Base-by-base conservation (phyloP, 768 basidiomycete genomes). In the Mycena metata region DNA sequence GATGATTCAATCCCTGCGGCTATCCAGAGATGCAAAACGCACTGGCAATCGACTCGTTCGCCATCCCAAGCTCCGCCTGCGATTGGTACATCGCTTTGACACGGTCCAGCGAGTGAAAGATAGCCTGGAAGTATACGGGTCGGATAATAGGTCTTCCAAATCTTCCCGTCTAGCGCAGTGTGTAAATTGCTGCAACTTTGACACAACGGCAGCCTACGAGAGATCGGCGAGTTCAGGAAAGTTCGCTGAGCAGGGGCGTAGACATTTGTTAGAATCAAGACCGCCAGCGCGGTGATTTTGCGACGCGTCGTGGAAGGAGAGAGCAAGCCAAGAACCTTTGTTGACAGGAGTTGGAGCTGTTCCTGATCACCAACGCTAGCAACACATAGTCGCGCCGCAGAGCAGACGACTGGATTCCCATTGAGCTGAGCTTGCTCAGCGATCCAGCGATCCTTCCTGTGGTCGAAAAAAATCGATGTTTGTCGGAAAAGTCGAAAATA, bases 11-110 rank as follows among this genome's bases (percentile, higher is more conserved):
- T 13, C 51, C 19, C 3, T 56, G 49, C 21, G 54, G 35, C 16
- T 51, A 66, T 30, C 30, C 30, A 30, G 30, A 30, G 30, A 30
- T 30, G 30, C 30, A 30, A 30, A 51, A 82, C 95, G 72, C 74
- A 96, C 96, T 85, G 15, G 96, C 95, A 57, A 98, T 90, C 10
- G 89, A 85, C 73, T 96, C 92, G 73, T 98, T 98, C 42, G 95
- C 94, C 77, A 85, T 82, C 8, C 93, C 92, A 0, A 97, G 85
- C 70, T 92, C 91, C 13, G 91, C 83, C 73, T 96, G 93, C 0
- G 89, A 87, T 67, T 89, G 86, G 70, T 96, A 91, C 65, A 96
- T 82, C 17, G 86, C 84, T 74, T 91, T 91, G 45, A 97, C 94
- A 26, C 84, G 83, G 3, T 89, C 82, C 12, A 97, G 80, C 1